Percentiles rank a stretch among this genome's conserved stretches.
These are phyloP conservation scores for Wickerhamiella infanticola DNA, from an alignment of 1,139 yeast species.

Conservation along the genomic window DNA sequence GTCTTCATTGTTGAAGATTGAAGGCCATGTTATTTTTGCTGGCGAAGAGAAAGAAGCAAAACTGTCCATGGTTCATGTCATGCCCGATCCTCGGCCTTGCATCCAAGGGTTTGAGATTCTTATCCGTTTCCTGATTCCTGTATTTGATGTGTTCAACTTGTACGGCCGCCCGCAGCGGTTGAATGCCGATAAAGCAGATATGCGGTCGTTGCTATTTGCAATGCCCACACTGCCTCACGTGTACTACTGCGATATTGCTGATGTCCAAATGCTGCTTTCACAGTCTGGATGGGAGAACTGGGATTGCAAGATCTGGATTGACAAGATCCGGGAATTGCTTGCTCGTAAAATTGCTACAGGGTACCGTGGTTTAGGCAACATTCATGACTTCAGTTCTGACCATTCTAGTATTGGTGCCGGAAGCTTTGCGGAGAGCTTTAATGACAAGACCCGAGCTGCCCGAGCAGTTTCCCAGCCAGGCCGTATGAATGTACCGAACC, in stretches of 20 bases:
- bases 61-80: slow-evolving; percentile 70
- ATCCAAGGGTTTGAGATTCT: slow-evolving; percentile 92
- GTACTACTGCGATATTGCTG: slow-evolving; percentile 58
- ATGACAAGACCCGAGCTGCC: slow-evolving; percentile 5
- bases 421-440: slow-evolving; percentile 9
- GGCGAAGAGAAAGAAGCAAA: slow-evolving; percentile 37
- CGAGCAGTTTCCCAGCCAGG: slow-evolving; percentile 3
- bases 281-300: slow-evolving; percentile 34
- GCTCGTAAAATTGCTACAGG: slow-evolving; percentile 54
- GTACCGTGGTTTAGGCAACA: slow-evolving; percentile 63
- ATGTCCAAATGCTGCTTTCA: slow-evolving; percentile 31
- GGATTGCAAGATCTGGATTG: slow-evolving; percentile 58
- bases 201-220: slow-evolving; percentile 69
- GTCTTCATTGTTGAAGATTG: slow-evolving; percentile 76
- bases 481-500: slow-evolving; percentile 1
- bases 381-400: slow-evolving; percentile 6
- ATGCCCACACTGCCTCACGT: slow-evolving; percentile 82
- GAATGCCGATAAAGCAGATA: slow-evolving; percentile 75
- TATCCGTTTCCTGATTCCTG: slow-evolving; percentile 72
- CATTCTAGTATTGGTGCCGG: not conserved
- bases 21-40: slow-evolving; percentile 60
- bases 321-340: slow-evolving; percentile 45
- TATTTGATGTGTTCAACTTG: slow-evolving; percentile 69
- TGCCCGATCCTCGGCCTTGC: slow-evolving; percentile 91
- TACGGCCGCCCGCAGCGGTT: slow-evolving; percentile 85